phyloP scores from a whole-genome alignment of 805 yeast species.

The Maudiozyma serrabonitensis region DNA sequence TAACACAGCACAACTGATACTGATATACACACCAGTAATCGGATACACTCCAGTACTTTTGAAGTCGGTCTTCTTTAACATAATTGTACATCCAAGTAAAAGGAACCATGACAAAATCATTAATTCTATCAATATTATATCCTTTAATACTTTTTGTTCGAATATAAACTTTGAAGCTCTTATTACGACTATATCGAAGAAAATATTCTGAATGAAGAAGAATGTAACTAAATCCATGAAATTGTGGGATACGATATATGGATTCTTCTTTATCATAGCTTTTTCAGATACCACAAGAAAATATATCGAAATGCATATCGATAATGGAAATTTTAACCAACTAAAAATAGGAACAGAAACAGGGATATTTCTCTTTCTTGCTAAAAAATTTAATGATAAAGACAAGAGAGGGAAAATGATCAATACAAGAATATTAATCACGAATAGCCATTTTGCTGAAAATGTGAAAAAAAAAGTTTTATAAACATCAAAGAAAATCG shows the following conservation, averaged over 20 bases:
- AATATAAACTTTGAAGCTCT: slow-evolving; percentile 34
- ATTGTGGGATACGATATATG: slow-evolving; percentile 42
- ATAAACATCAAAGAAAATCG: slow-evolving; percentile 57
- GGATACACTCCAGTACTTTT: slow-evolving; percentile 40
- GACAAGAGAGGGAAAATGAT: slow-evolving; percentile 46
- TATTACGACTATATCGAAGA: slow-evolving; percentile 44
- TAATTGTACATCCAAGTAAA: slow-evolving; percentile 41
- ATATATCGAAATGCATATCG: slow-evolving; percentile 39
- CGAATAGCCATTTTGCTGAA: slow-evolving; percentile 41
- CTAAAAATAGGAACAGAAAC: slow-evolving; percentile 29
- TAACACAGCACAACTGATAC: slow-evolving; percentile 2
- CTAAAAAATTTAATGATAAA: slow-evolving; percentile 39
- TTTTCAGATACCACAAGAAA: slow-evolving; percentile 31
- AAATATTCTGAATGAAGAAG: slow-evolving; percentile 36
- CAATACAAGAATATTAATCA: slow-evolving; percentile 44
- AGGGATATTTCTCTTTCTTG: slow-evolving; percentile 41
- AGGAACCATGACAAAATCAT: slow-evolving; percentile 48
- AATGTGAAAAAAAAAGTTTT: slow-evolving; percentile 47
- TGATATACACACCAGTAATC: slow-evolving; percentile 36
- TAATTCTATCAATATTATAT: slow-evolving; percentile 45
- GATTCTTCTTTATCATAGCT: slow-evolving; percentile 36
- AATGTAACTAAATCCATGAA: slow-evolving; percentile 42
- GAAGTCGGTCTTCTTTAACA: slow-evolving; percentile 39
- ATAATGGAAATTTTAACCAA: slow-evolving; percentile 51
- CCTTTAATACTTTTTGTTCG: slow-evolving; percentile 51